Base-by-base conservation (phyloP, 106 monocot species). In the Dactylorhiza incarnata region DNA sequence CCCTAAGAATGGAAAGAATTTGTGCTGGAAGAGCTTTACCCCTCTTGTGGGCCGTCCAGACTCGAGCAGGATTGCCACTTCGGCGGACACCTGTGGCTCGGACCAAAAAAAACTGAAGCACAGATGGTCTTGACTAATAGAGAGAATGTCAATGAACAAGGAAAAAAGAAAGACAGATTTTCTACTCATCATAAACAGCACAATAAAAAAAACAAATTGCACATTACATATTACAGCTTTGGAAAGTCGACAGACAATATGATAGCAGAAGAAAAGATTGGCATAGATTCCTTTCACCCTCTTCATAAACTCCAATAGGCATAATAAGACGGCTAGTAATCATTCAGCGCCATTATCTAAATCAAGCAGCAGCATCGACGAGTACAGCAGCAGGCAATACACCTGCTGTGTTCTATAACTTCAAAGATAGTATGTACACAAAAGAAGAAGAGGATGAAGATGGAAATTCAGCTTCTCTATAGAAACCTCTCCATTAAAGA, bases 351-450 rank as follows among this genome's bases (percentile, higher is more conserved):
- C 65, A 24, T 59, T 22, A 1, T n/a, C 20, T 20, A 59, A 59
- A 59, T 20, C 22, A 9, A 65, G 29, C 8, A 13, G 65, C 10
- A 3, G 10, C 9, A 65, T 12, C 2, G 0, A 63, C 24, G 4
- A 65, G 4, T 65, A 10, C 19, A 13, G 65, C n/a, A n/a, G 63
- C 26, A 65, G 29, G 29, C 29, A n/a, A 65, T 63, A 12, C 65
- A 29, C n/a, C 1, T 29, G 24, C 5, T 65, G 65, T 29, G 1
- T 29, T 65, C 24, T 65, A 25, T 25, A 63, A 9, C 63, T 63
- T 25, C 24, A 5, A 63, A 63, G 63, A 25, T 63, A 37, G 25
- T 63, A 63, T 63, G 63, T 63, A 63, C 63, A 63, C 63, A 63
- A 63, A 63, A 16, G 24, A 63, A 63, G 11, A 37, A 37, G 37